Conservation (phyloP, 2,329 filamentous ascomycete genomes). For the Nemania sp. region DNA sequence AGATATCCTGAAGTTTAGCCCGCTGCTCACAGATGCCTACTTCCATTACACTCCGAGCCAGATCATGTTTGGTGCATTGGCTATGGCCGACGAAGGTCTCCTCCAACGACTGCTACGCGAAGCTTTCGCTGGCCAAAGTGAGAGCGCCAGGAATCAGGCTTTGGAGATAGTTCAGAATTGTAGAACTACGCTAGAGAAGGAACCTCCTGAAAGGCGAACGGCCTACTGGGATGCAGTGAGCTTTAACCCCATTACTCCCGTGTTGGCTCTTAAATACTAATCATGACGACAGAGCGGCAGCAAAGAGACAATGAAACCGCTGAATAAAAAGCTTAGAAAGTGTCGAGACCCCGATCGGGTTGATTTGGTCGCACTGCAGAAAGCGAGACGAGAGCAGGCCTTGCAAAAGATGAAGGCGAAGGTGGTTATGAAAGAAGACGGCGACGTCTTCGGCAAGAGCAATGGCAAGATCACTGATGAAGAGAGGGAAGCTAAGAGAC, state of each 20-base stretch:
- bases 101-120: slow-evolving; percentile 61
- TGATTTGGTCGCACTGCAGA: slow-evolving; percentile 77
- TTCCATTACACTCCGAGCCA: slow-evolving; percentile 96
- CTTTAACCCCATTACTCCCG: neutral
- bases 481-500: slow-evolving; percentile 55
- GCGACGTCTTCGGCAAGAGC: slow-evolving; percentile 59
- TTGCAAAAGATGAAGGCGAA: slow-evolving; percentile 56
- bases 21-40: slow-evolving; percentile 92
- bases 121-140: slow-evolving; percentile 52
- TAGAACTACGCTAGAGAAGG: slow-evolving; percentile 65
- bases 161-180: slow-evolving; percentile 63
- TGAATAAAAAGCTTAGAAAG: slow-evolving; percentile 77
- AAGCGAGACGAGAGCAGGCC: slow-evolving; percentile 69
- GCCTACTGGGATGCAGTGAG: slow-evolving; percentile 67
- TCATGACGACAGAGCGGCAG: slow-evolving; percentile 57
- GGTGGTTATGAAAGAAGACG: slow-evolving; percentile 56
- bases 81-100: slow-evolving; percentile 78
- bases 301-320: slow-evolving; percentile 63
- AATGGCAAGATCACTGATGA: slow-evolving; percentile 53
- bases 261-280: slow-evolving; percentile 30
- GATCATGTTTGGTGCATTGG: slow-evolving; percentile 86
- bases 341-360: slow-evolving; percentile 80
- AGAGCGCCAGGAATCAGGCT: slow-evolving; percentile 58
- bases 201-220: slow-evolving; percentile 67
- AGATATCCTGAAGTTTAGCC: slow-evolving; percentile 80